phyloP scores from a whole-genome alignment of 108 stramenopile genomes.

The Craspedostauros australis region DNA sequence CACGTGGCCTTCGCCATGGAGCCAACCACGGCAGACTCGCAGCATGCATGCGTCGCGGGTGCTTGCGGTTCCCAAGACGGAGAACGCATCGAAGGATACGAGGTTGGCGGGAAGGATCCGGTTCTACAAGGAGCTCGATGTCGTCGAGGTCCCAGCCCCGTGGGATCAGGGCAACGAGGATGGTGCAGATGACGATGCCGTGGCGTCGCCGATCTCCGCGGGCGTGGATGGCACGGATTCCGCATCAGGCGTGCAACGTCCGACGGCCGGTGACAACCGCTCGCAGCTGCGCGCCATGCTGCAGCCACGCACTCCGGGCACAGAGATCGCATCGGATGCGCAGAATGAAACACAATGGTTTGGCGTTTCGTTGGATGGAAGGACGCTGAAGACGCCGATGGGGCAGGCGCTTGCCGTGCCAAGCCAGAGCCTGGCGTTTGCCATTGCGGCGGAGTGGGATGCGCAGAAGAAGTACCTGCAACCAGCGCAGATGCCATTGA shows the following conservation, averaged over 20 bases:
- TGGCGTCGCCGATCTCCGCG: conserved; percentile 72
- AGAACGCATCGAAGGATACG: no score
- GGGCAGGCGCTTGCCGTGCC: conserved; percentile 71
- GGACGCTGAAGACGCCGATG: conserved; percentile 67
- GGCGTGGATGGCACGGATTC: conserved; percentile 81
- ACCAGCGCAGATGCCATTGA: conserved; percentile 96
- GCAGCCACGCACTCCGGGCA: conserved; percentile 19
- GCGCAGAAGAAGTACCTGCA: conserved; percentile 63
- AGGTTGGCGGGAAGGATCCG: conserved; percentile 38
- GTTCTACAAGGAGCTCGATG: conserved; percentile 77
- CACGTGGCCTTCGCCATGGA: no score
- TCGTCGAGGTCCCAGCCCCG: conserved; percentile 36
- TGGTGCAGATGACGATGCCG: conserved; percentile 5
- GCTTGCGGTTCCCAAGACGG: no score
- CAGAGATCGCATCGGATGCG: background rate
- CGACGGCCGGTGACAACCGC: background rate
- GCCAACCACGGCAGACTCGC: no score
- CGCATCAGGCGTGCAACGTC: conserved; percentile 56
- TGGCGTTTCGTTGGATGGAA: conserved; percentile 78
- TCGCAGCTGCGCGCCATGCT: conserved; percentile 11
- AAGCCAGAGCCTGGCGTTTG: conserved; percentile 66
- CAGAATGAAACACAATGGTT: conserved; percentile 32
- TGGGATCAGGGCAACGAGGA: conserved; percentile 15
- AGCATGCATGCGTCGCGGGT: no score
- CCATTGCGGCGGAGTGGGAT: conserved; percentile 94